Percentiles rank a stretch among this genome's conserved stretches.
These are phyloP conservation scores for Prunus salicina DNA, from an alignment of 306 rosid genomes.

Conservation along the genomic window DNA sequence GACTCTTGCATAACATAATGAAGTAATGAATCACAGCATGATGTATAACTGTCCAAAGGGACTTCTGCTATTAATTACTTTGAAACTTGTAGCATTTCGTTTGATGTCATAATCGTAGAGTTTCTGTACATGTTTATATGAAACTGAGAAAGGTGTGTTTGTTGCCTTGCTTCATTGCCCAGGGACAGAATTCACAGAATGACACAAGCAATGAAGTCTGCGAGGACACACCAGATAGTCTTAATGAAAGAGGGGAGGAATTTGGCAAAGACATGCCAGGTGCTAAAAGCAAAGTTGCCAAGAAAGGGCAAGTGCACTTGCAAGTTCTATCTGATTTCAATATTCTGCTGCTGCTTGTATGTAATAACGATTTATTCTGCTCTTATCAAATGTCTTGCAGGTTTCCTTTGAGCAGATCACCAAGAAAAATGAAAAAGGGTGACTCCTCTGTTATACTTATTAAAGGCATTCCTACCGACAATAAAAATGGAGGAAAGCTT, in stretches of 20 bases:
- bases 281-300: constrained; percentile 20
- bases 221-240: constrained; percentile 10
- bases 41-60: neutral
- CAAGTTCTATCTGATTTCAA: constrained; percentile 6
- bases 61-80: constrained; percentile 13
- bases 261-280: constrained; percentile 18
- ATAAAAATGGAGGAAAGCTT: constrained; percentile 36
- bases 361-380: constrained; percentile 9
- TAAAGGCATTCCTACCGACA: constrained; percentile 32
- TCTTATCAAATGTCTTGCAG: constrained; percentile 26
- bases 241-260: constrained; percentile 2
- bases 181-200: constrained; percentile 39
- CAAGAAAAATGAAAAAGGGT: constrained; percentile 34
- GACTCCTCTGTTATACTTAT: constrained; percentile 40
- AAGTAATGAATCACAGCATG: neutral
- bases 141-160: constrained; percentile 15
- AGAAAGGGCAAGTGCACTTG: constrained; percentile 47
- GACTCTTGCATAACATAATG: neutral
- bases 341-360: neutral
- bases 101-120: neutral
- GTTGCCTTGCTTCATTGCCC: constrained; percentile 29
- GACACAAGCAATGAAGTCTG: constrained; percentile 31
- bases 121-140: constrained; percentile 8
- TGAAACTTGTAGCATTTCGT: neutral
- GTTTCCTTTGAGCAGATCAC: constrained; percentile 36